Evolutionary conservation across 177 flowering plant species (phyloP).

Genomic region (Vitis hybrid): DNA sequence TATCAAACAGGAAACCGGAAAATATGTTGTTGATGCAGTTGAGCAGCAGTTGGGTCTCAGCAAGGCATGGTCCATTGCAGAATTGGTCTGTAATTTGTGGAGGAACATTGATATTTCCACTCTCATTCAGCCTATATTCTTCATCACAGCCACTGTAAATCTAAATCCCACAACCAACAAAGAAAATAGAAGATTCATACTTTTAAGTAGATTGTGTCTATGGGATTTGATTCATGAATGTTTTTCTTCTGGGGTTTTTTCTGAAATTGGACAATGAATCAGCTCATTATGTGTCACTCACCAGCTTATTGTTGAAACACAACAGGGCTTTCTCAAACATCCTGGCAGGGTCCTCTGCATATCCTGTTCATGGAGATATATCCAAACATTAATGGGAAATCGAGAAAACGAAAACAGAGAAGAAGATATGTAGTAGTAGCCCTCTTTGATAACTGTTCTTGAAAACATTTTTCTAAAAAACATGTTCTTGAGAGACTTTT

Average conservation of each 20-base stretch:
- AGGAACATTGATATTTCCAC: slow-evolving; percentile 20
- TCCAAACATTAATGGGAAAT: slow-evolving; percentile 2
- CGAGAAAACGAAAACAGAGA: slow-evolving; percentile 1
- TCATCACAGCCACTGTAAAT: slow-evolving; percentile 17
- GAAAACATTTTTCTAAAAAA: neutral
- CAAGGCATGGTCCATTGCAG: slow-evolving; percentile 27
- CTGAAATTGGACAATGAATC: neutral
- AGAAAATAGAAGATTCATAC: neutral
- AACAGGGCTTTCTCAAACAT: slow-evolving; percentile 17
- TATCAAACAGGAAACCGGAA: slow-evolving; percentile 18
- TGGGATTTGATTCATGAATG: neutral
- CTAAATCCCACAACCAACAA: neutral
- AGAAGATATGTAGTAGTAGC: neutral
- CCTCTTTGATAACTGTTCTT: neutral
- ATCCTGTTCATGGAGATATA: slow-evolving; percentile 12
- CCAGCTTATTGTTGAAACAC: slow-evolving; percentile 35
- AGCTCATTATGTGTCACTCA: slow-evolving; percentile 15
- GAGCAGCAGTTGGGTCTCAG: slow-evolving; percentile 25
- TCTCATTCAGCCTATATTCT: slow-evolving; percentile 15
- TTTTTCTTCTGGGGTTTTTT: neutral
- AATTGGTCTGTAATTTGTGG: slow-evolving; percentile 14
- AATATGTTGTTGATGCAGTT: slow-evolving; percentile 20
- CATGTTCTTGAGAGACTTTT: too few relatives aligned
- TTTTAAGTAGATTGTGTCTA: too few relatives aligned
- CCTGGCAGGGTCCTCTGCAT: slow-evolving; percentile 17